These are phyloP conservation scores for Ensete ventricosum DNA, from an alignment of 176 grass and related monocot species.

Conservation along the genomic window DNA sequence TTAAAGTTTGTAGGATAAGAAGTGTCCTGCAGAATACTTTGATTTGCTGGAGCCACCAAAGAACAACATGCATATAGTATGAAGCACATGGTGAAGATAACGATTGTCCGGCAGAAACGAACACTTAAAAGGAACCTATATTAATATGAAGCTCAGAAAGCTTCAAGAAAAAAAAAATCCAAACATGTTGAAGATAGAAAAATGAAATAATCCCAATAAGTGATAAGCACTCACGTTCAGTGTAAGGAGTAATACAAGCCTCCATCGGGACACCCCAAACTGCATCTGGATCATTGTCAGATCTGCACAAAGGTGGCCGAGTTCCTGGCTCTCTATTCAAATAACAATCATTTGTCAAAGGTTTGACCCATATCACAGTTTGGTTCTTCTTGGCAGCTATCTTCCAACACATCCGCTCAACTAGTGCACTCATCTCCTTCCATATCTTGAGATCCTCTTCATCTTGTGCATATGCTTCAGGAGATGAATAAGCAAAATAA, in stretches of 20 bases:
- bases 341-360: conserved; percentile 94
- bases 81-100: too few species aligned
- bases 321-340: conserved; percentile 57
- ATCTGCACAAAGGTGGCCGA: conserved; percentile 75
- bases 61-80: too few species aligned
- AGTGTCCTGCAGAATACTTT: too few species aligned
- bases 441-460: conserved; percentile 92
- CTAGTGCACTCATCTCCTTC: conserved; percentile 91
- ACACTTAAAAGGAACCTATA: too few species aligned
- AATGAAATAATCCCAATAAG: not conserved
- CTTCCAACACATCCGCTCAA: conserved; percentile 97
- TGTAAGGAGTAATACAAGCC: conserved; percentile 76
- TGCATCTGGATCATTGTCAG: conserved; percentile 67
- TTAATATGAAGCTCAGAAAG: too few species aligned
- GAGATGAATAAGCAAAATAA: conserved; percentile 96
- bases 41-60: too few species aligned
- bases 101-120: too few species aligned
- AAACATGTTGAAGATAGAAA: not conserved
- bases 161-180: too few species aligned
- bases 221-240: conserved; percentile 59
- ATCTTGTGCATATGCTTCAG: conserved; percentile 96
- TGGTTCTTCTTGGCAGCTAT: conserved; percentile 89
- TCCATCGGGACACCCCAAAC: conserved; percentile 91
- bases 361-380: conserved; percentile 99
- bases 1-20: conserved; percentile 2